phyloP scores from a whole-genome alignment of 768 basidiomycete species.

The Suillus sp. region DNA sequence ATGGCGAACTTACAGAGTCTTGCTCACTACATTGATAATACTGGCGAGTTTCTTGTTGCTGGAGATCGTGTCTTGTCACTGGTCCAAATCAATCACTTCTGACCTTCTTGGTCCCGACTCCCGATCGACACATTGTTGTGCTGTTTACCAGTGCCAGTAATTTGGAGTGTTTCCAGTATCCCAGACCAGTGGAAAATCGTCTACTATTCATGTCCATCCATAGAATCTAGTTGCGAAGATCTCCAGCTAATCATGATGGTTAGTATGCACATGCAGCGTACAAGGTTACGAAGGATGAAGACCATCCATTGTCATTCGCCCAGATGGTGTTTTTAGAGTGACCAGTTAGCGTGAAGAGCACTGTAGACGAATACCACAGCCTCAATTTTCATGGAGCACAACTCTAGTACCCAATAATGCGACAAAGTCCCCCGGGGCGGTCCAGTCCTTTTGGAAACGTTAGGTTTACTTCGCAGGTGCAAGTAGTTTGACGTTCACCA shows the following conservation, averaged over 20 bases:
- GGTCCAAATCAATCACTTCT: neutral
- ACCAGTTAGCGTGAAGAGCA: no score
- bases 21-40: neutral
- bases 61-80: neutral
- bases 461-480: slow-evolving; percentile 11
- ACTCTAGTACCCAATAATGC: no score
- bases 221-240: neutral
- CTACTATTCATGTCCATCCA: neutral
- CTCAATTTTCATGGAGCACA: slow-evolving; percentile 17
- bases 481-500: slow-evolving; percentile 48
- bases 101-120: neutral
- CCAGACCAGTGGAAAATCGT: neutral
- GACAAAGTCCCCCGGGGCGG: slow-evolving; percentile 58
- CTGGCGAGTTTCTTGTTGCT: neutral
- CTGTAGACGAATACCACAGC: no score
- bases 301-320: no score
- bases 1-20: neutral
- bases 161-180: neutral
- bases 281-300: neutral
- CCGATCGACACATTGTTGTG: neutral
- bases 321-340: no score
- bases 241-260: neutral
- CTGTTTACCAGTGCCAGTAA: neutral
- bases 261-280: neutral
- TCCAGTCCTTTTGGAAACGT: slow-evolving; percentile 56